Percentiles rank a stretch among this genome's conserved stretches.
Conservation (phyloP, 176 grass and related monocot species). For the sorghum (Sorghum bicolor) region DNA sequence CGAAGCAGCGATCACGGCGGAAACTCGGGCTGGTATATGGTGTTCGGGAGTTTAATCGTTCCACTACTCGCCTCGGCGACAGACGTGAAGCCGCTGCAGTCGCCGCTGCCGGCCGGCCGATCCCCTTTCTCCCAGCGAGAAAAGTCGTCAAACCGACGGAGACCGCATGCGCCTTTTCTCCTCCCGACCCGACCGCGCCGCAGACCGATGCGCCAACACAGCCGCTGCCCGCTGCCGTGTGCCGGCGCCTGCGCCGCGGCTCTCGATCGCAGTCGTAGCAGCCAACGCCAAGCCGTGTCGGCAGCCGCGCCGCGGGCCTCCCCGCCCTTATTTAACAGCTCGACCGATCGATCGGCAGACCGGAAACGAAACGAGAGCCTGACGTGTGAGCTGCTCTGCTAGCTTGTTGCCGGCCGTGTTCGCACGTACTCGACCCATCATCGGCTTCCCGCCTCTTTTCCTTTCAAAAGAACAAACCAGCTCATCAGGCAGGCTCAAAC, state of each 20-base stretch:
- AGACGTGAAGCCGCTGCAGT: conserved; percentile 23
- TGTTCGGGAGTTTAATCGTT: neutral
- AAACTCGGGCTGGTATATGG: too few relatives aligned
- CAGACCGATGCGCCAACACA: conserved; percentile 19
- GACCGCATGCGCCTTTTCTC: conserved; percentile 26
- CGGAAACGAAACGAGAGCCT: neutral
- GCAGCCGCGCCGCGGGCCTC: neutral
- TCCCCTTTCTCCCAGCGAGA: neutral
- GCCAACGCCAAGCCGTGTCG: conserved; percentile 28
- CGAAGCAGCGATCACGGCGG: neutral
- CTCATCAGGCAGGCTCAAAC: too few relatives aligned
- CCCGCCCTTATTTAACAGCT: conserved; percentile 14
- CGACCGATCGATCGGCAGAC: neutral
- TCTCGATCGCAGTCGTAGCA: neutral
- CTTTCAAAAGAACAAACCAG: neutral
- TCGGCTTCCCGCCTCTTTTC: conserved; percentile 36
- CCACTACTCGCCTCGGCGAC: neutral
- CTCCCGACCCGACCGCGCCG: conserved; percentile 39
- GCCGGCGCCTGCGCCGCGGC: conserved; percentile 13
- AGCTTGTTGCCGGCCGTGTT: neutral
- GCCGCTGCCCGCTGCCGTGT: conserved; percentile 1
- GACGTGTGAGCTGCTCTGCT: neutral
- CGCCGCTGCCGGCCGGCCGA: neutral
- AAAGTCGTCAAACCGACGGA: conserved; percentile 15
- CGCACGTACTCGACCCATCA: neutral